Conservation (phyloP, 495 filamentous ascomycete species). For the Podospora fimiseda region DNA sequence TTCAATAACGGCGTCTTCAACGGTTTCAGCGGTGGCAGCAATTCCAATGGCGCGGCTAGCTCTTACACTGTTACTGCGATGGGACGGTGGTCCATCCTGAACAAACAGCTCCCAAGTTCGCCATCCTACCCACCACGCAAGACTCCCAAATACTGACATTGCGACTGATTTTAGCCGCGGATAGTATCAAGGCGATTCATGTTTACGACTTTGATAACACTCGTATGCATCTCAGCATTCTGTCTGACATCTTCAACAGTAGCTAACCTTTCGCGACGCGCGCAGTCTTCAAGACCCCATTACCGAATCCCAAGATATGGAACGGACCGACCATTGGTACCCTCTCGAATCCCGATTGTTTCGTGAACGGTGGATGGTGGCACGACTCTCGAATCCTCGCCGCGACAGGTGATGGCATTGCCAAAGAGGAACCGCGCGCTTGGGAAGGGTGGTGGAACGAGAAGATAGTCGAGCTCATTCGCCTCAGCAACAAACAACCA, state of each 20-base stretch:
- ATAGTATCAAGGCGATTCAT: conserved; percentile 73
- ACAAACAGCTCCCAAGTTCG: conserved; percentile 59
- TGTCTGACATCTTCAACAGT: not conserved
- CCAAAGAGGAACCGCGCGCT: conserved; percentile 71
- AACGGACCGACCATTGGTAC: conserved; percentile 65
- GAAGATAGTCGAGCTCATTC: conserved; percentile 74
- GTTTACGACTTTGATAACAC: conserved; percentile 99
- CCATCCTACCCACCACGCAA: conserved; percentile 9
- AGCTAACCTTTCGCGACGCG: conserved; percentile 1
- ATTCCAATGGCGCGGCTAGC: not conserved
- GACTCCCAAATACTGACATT: conserved; percentile 5
- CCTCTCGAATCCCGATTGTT: conserved; percentile 65
- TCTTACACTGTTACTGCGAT: conserved; percentile 62
- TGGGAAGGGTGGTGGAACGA: conserved; percentile 99
- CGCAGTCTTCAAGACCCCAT: conserved; percentile 79
- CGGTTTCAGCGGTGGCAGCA: conserved; percentile 9
- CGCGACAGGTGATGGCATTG: conserved; percentile 77
- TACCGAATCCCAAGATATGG: conserved; percentile 89
- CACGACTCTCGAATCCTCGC: conserved; percentile 82
- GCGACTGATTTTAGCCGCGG: conserved; percentile 38
- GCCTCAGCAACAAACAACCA: conserved; percentile 77
- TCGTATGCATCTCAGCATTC: conserved; percentile 46
- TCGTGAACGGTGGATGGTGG: conserved; percentile 94
- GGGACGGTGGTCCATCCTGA: conserved; percentile 71
- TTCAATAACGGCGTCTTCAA: conserved; percentile 22